Evolutionary conservation across 2,329 filamentous ascomycete genomes (phyloP).

Genomic region (Colletotrichum tropicicola): DNA sequence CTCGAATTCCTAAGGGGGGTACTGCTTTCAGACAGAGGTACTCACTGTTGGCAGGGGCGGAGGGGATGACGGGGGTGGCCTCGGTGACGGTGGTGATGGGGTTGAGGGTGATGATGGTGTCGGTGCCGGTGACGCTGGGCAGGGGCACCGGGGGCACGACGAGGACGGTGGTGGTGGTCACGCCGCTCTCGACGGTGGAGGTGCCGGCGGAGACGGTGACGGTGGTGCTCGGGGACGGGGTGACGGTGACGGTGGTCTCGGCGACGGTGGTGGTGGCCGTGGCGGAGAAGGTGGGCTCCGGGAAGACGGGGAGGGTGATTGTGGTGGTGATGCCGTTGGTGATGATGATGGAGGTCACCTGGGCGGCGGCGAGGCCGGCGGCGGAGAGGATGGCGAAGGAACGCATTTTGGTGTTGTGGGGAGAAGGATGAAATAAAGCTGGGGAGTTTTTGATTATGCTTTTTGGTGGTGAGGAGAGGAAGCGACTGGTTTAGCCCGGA

Average conservation of each 20-base stretch:
- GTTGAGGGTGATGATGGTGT: background rate
- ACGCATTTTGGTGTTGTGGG: conserved; percentile 32
- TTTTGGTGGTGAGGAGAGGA: background rate
- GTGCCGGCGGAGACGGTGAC: conserved; percentile 24
- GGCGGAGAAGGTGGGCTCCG: conserved; percentile 14
- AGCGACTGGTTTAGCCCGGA: conserved; percentile 12
- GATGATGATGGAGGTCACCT: conserved; percentile 31
- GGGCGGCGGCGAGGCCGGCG: conserved; percentile 33
- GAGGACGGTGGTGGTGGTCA: conserved; percentile 20
- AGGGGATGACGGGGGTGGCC: background rate
- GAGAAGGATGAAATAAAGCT: background rate
- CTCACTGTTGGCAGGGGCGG: conserved; percentile 17
- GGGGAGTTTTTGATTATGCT: background rate
- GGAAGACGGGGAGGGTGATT: conserved; percentile 32
- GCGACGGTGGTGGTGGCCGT: conserved; percentile 27
- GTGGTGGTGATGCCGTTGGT: conserved; percentile 33
- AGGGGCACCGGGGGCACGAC: conserved; percentile 18
- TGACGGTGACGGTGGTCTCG: conserved; percentile 26
- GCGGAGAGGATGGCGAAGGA: conserved; percentile 32
- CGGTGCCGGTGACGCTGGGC: background rate
- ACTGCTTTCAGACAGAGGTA: background rate
- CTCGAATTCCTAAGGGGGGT: background rate
- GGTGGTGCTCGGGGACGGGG: background rate
- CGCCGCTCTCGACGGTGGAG: conserved; percentile 3
- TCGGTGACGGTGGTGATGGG: background rate